Conservation (phyloP, 352 stramenopile genomes). For the Pythium monospermum region DNA sequence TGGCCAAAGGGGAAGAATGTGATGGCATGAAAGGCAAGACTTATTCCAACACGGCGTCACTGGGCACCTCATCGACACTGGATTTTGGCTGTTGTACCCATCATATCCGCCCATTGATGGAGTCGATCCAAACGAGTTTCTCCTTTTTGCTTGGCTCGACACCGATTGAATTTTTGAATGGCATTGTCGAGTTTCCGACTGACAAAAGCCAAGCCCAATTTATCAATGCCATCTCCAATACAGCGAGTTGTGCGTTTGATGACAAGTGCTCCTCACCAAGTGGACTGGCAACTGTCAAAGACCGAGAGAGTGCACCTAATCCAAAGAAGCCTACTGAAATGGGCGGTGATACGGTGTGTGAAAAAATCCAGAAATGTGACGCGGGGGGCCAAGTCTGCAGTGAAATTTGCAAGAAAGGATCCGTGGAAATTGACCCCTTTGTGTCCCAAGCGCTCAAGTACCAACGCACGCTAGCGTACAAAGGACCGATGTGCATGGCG, state of each 20-base stretch:
- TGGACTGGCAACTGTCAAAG: slow-evolving; percentile 26
- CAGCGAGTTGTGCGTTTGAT: slow-evolving; percentile 22
- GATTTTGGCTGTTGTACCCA: slow-evolving; percentile 38
- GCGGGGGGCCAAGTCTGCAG: slow-evolving; percentile 51
- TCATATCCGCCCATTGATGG: slow-evolving; percentile 33
- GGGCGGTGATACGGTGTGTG: slow-evolving; percentile 26
- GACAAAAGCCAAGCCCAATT: slow-evolving; percentile 21
- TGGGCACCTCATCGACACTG: slow-evolving; percentile 20
- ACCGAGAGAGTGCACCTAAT: slow-evolving; percentile 20
- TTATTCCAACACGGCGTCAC: slow-evolving; percentile 31
- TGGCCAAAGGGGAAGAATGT: slow-evolving; percentile 26
- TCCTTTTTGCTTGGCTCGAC: slow-evolving; percentile 30
- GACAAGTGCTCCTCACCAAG: slow-evolving; percentile 27
- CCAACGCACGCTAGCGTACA: slow-evolving; percentile 71
- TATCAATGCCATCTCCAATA: slow-evolving; percentile 27
- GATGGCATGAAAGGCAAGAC: slow-evolving; percentile 25
- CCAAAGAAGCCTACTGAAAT: slow-evolving; percentile 34
- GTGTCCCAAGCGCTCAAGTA: slow-evolving; percentile 49
- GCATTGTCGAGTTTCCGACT: slow-evolving; percentile 34
- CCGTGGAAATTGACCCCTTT: slow-evolving; percentile 51
- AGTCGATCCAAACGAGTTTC: slow-evolving; percentile 30
- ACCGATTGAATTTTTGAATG: slow-evolving; percentile 33
- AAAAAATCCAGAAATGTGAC: slow-evolving; percentile 31
- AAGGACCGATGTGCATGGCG: slow-evolving; percentile 61
- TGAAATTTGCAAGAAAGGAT: slow-evolving; percentile 54